Percentiles rank a stretch among this genome's conserved stretches.
These are phyloP conservation scores for Pythium periplocum DNA, from an alignment of 352 stramenopile species.

Conservation along the genomic window DNA sequence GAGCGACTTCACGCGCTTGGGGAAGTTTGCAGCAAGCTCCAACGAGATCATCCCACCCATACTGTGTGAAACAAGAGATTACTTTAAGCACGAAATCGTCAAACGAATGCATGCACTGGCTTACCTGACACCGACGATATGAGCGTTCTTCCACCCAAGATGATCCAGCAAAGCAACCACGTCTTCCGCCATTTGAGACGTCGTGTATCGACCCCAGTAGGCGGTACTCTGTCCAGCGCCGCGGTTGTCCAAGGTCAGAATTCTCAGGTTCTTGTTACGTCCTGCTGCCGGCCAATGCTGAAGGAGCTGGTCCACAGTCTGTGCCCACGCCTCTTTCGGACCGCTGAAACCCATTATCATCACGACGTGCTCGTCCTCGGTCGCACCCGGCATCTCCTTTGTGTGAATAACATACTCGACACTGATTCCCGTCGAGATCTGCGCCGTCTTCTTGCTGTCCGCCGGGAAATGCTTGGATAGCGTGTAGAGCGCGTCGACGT, in stretches of 20 bases:
- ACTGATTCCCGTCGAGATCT: conserved; percentile 34
- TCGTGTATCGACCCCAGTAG: conserved; percentile 44
- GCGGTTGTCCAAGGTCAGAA: conserved; percentile 57
- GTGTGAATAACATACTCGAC: conserved; percentile 29
- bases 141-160: conserved; percentile 33
- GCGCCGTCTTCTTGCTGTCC: conserved; percentile 23
- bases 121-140: conserved; percentile 13
- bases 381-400: conserved; percentile 1
- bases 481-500: conserved; percentile 36
- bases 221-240: conserved; percentile 39
- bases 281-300: conserved; percentile 25
- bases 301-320: conserved; percentile 39
- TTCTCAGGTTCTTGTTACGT: conserved; percentile 28
- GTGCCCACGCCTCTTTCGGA: conserved; percentile 48
- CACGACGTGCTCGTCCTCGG: conserved; percentile 18
- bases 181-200: conserved; percentile 50
- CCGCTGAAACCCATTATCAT: conserved; percentile 31
- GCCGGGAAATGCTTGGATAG: conserved; percentile 20
- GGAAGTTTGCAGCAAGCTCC: conserved; percentile 38
- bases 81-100: too few relatives aligned
- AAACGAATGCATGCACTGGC: background rate
- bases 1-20: conserved; percentile 45
- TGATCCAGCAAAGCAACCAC: conserved; percentile 51
- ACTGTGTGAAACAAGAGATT: conserved; percentile 9
- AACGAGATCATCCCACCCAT: conserved; percentile 75